Base-by-base conservation (phyloP, 2,329 filamentous ascomycete species). In the Cladosporium sp. region DNA sequence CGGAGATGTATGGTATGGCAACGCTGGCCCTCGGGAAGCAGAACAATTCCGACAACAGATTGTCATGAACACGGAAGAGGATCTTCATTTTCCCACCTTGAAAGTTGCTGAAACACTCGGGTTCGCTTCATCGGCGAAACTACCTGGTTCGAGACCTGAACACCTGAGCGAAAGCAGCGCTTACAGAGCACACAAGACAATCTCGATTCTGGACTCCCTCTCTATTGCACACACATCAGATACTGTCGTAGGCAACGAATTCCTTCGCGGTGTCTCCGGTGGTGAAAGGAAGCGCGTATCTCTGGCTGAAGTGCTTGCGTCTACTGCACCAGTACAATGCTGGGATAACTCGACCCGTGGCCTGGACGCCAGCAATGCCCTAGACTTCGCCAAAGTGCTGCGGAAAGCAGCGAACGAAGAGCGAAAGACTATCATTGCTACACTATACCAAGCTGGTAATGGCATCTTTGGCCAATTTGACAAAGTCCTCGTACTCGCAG, bases 391-490 rank as follows among this genome's bases (percentile, higher is more conserved):
- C 27, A 82, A 80, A 59, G 77, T 79, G 1, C 66, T 86, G 13
- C 73, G 84, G 5, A 77, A 80, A 7, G 72, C 86, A 74, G 85
- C 83, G 0, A 80, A 86, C 54, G 74, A 83, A 1, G 68, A 80
- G 4, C 80, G 80, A 0, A 68, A 84, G 3, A 70, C 80, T 0
- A 78, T 80, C 1, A 79, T 85, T 42, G 80, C 84, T 7, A 84
- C 82, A 0, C 71, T 86, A 0, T 88, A 88, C 62, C 85, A 88
- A 61, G 84, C 85, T 2, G 82, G 82, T 4, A 85, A 88, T 49
- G 81, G 78, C 24, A 86, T 88, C 53, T 86, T 85, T 62, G 72
- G 85, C 22, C 73, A 83, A 1, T 87, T 88, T 61, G 83, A 88
- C 62, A 88, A 87, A 61, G 83, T 86, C 0, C 71, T 87, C 0